A percentile compares a stretch with the other conserved stretches of the same genome.
Evolutionary conservation across 257 asterid species (phyloP).

Genomic region (Striga asiatica): DNA sequence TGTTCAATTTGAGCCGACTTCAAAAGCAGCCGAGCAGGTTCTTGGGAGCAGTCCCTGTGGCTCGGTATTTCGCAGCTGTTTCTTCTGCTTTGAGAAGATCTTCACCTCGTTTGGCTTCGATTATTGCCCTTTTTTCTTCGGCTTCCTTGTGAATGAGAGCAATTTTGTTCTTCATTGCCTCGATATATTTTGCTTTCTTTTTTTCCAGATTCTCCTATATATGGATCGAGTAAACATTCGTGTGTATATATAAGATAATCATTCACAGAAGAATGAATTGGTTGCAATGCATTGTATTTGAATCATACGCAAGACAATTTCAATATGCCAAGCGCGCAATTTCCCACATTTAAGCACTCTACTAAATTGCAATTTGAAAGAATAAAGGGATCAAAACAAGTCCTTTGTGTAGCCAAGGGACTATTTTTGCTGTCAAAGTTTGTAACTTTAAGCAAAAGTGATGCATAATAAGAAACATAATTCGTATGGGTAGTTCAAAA

Average conservation of each 20-base stretch:
- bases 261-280: background rate
- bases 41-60: slow-evolving; percentile 47
- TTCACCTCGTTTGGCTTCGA: slow-evolving; percentile 49
- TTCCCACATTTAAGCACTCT: too few species aligned
- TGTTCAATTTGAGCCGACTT: slow-evolving; percentile 5
- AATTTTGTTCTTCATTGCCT: slow-evolving; percentile 52
- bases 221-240: background rate
- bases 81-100: slow-evolving; percentile 55
- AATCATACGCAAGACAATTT: too few species aligned
- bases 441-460: too few species aligned
- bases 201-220: slow-evolving; percentile 55
- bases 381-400: too few species aligned
- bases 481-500: too few species aligned
- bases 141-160: slow-evolving; percentile 67
- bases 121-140: slow-evolving; percentile 64
- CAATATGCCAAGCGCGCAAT: too few species aligned
- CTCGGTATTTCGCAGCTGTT: slow-evolving; percentile 53
- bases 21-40: slow-evolving; percentile 46
- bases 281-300: too few species aligned
- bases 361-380: too few species aligned
- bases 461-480: too few species aligned
- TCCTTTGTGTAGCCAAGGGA: too few species aligned
- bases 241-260: background rate
- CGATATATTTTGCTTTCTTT: slow-evolving; percentile 67
- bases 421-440: too few species aligned